Evolutionary conservation across 306 rosid genomes (phyloP), one percentile per base, ranked within the genome.

Genomic region (Luffa aegyptiaca): DNA sequence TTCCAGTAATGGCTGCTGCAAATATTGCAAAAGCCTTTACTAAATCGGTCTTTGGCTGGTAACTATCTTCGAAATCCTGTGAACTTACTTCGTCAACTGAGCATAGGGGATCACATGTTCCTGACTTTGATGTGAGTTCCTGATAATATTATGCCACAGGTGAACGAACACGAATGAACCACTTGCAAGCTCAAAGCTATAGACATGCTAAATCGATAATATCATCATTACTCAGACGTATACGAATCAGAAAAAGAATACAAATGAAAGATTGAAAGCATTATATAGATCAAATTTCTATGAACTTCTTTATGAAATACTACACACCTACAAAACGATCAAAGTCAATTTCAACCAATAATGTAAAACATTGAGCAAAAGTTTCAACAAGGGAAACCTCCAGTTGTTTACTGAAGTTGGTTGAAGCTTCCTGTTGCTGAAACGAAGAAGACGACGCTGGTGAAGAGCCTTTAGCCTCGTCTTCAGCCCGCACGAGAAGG

Each of bases 31-130:
- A 76, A 57, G 94, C 99, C 81, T 95, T 95, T 84, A 95, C 77
- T 68, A 88, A 88, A 90, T 93, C 97, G 6, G 95, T 90, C 90
- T 88, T 91, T 75, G 97, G 90, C 85, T 87, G 89, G 81, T 93
- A 88, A 82, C 31, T 84, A 2, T 82, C 89, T 85, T 83, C 89
- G 82, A 88, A 90, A 52, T 93, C 92, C 36, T 81, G 82, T 44
- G 97, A 93, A 75, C 92, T 89, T 35, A 88, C 83, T 80, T 93
- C 97, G 1, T 91, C 97, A 48, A 92, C 81, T 14, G 97, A 93
- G 81, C 97, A 95, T 18, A 93, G 51, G 57, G 96, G 98, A 81
- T 95, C 97, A 77, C 97, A 91, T 65, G 75, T 81, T 69, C 92
- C 91, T 72, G 97, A 83, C 77, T 83, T 87, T 39, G 88, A 75